Evolutionary conservation across 257 asterid genomes (phyloP), one percentile per base, ranked within the genome.

Genomic region (Plectranthus barbatus): DNA sequence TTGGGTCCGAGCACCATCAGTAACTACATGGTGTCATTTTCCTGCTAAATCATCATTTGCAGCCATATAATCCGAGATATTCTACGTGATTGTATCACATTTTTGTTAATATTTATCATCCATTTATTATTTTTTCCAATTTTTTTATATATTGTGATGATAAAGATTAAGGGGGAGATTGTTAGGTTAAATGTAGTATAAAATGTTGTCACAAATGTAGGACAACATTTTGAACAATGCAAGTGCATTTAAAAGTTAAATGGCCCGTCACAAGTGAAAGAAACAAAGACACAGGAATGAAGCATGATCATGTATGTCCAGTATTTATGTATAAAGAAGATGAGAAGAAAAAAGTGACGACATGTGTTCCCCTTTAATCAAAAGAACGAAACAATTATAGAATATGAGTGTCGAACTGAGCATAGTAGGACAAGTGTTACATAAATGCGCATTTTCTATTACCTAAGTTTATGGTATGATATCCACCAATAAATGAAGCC

Each of bases 381-480:
- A 5, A 24, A 66, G 52, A 11, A 8, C 7, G 26, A 33, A 66
- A 62, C 21, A 56, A 61, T 24, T 40, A 48, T 14, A 36, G 14
- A 69, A 56, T 14, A 23, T 64, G 36, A 31, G 61, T 46, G 8
- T 60, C 23, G 44, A 23, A 19, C 11, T 18, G 31, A 55, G 64
- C 61, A 21, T 34, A 49, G 49, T 39, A 37, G 4, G 7, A 7
- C 44, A 13, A 6, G 42, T 17, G 31, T 33, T 56, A 60, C 56
- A 54, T 61, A 50, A 59, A 50, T 41, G 23, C 23, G 72, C 52
- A 74, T 63, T 54, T 55, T 15, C 34, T 24, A 18, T 70, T 41
- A n/a, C 17, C 54, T 31, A 37, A 55, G 20, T 29, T 24, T 42
- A 50, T 23, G n/a, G 41, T n/a, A 48, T 24, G 9, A 1, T 34